Percentiles rank a stretch among this genome's conserved stretches.
Conservation (phyloP, 768 basidiomycete species). For the Fomitopsis pulvina region DNA sequence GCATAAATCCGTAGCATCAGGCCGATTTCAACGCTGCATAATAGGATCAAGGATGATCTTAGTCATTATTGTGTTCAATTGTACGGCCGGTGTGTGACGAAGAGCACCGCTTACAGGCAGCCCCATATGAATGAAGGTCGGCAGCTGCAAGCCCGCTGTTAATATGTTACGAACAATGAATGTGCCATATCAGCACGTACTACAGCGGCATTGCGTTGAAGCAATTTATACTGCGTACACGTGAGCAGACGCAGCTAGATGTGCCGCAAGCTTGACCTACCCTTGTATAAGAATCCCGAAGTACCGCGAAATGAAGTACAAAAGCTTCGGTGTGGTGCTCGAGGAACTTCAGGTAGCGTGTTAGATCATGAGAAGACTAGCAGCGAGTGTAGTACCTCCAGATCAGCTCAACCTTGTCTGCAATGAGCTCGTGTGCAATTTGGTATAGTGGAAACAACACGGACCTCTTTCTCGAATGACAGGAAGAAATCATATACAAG, state of each 20-base stretch:
- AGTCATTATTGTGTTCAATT: background rate
- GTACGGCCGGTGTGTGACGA: background rate
- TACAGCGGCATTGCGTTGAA: background rate
- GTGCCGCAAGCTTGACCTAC: conserved; percentile 3
- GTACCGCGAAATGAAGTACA: conserved; percentile 15
- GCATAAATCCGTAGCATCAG: conserved; percentile 16
- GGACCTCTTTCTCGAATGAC: conserved; percentile 1
- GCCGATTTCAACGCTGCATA: conserved; percentile 13
- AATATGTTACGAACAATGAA: background rate
- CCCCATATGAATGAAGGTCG: background rate
- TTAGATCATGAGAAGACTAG: background rate
- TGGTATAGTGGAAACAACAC: no score
- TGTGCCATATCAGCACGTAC: background rate
- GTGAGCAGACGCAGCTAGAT: background rate
- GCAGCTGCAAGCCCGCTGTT: background rate
- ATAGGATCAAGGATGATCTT: background rate
- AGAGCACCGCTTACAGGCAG: conserved; percentile 2
- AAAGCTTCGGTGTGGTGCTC: conserved; percentile 9
- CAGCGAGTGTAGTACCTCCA: background rate
- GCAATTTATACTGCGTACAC: background rate
- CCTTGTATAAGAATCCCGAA: conserved; percentile 7
- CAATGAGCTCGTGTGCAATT: background rate
- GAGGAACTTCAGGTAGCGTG: conserved; percentile 6
- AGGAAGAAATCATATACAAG: background rate
- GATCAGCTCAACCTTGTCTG: background rate